Evolutionary conservation across 257 asterid species (phyloP), one percentile per base, ranked within the genome.

Genomic region (Gentiana dahurica): DNA sequence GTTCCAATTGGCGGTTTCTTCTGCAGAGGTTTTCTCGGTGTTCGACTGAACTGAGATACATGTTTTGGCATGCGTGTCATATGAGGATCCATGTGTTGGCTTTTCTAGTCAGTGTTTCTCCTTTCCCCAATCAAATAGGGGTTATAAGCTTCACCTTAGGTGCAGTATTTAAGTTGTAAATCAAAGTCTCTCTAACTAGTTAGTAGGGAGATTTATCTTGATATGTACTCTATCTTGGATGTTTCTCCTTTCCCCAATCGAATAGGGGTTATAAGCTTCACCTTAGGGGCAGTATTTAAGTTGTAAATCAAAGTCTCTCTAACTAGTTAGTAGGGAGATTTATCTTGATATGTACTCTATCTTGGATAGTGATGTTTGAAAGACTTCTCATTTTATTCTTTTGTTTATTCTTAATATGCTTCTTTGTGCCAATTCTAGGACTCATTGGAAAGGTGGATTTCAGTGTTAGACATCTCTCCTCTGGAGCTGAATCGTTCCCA

Each of bases 391-490:
- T 6, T 37, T 43, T 11, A 41, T 51, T 49, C 37, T 5, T 58
- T 9, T 54, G 39, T 51, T 52, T 53, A 53, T 46, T 7, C 59
- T 60, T 58, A 50, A 50, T 56, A 4, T 47, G 47, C 50, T 33
- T 63, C 2, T 57, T 60, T 37, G 45, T 65, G 36, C 8, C 50
- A 66, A 64, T 67, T 24, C 43, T 55, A 92, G 99, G 99, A 55
- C 85, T 88, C 57, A 65, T 77, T 53, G 99, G 99, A 49, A 86
- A 80, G 85, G 99, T 89, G 59, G 99, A 92, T 63, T 92, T 92
- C 80, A 88, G 85, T 61, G 99, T 92, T 61, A 84, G 86, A 65
- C 99, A 85, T 77, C 95, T 92, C 36, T 83, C 97, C 37, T 92
- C 99, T 33, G 58, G 79, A 58, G 79, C 95, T 36, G 11, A 36